Percentiles rank a stretch among this genome's conserved stretches.
Evolutionary conservation across 2,329 filamentous ascomycete species (phyloP).

Genomic region (Pseudogymnoascus sp.): DNA sequence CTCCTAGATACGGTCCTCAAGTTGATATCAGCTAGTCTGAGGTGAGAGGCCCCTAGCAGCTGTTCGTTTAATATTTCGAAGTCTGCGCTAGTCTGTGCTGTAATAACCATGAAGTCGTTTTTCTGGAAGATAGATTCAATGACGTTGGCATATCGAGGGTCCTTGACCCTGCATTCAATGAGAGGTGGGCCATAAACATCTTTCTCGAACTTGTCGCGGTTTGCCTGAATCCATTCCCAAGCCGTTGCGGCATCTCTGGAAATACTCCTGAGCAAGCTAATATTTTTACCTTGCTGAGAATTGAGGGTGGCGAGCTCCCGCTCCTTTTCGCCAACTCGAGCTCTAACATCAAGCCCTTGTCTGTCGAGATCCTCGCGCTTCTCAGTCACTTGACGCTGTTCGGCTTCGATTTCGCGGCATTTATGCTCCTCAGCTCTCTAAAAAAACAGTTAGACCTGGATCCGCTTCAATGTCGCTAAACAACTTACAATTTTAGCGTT

Average conservation of each 20-base stretch:
- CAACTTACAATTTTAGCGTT: conserved; percentile 63
- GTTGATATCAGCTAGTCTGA: conserved; percentile 62
- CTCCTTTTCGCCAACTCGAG: conserved; percentile 34
- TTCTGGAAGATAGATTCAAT: conserved; percentile 50
- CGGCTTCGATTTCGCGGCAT: conserved; percentile 42
- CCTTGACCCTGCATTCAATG: conserved; percentile 55
- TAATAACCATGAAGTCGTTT: conserved; percentile 56
- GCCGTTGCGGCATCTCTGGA: conserved; percentile 60
- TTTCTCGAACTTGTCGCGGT: conserved; percentile 54
- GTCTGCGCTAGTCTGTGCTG: conserved; percentile 67
- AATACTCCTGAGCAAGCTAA: conserved; percentile 52
- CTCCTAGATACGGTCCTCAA: conserved; percentile 46
- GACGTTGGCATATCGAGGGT: conserved; percentile 48
- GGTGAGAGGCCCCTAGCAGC: conserved; percentile 44
- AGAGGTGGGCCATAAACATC: conserved; percentile 60
- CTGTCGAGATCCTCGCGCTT: conserved; percentile 34
- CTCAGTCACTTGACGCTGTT: conserved; percentile 21
- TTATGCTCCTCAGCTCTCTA: conserved; percentile 55
- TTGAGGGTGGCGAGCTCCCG: conserved; percentile 52
- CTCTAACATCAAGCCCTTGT: conserved; percentile 36
- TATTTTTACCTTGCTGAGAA: conserved; percentile 67
- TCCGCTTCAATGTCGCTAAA: neutral
- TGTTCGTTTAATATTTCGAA: conserved; percentile 58
- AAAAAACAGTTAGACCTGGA: neutral
- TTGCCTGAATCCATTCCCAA: conserved; percentile 74